Evolutionary conservation across 768 basidiomycete species (phyloP).

Genomic region (Serpula lacrymans): DNA sequence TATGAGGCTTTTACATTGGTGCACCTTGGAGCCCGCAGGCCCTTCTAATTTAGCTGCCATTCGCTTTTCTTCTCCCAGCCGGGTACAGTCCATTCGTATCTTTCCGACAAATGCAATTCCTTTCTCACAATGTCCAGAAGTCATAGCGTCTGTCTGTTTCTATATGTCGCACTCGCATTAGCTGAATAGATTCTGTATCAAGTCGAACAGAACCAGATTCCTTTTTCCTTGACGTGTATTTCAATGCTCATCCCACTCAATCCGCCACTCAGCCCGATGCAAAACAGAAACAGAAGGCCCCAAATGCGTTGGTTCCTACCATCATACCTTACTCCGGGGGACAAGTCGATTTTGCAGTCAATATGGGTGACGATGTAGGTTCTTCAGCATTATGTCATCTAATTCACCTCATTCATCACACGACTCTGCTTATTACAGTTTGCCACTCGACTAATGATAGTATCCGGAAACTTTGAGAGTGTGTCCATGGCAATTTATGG

Average conservation of each 20-base stretch:
- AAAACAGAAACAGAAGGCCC: conserved; percentile 59
- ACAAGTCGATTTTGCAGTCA: conserved; percentile 59
- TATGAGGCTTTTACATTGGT: conserved; percentile 67
- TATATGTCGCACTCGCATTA: not conserved
- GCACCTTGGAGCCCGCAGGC: conserved; percentile 55
- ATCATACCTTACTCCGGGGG: conserved; percentile 70
- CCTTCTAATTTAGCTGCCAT: conserved; percentile 62
- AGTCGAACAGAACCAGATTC: conserved; percentile 71
- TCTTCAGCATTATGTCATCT: not conserved
- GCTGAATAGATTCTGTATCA: conserved; percentile 9
- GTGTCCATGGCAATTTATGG: conserved; percentile 63
- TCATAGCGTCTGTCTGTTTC: conserved; percentile 52
- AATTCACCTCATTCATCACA: not conserved
- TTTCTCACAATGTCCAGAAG: conserved; percentile 56
- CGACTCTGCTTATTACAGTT: conserved; percentile 40
- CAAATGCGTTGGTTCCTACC: conserved; percentile 72
- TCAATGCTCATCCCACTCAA: conserved; percentile 62
- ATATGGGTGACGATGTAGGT: conserved; percentile 68
- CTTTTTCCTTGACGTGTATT: conserved; percentile 71
- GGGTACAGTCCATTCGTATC: conserved; percentile 63
- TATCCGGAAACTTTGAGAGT: conserved; percentile 68
- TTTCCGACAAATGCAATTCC: conserved; percentile 66
- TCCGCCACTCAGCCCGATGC: conserved; percentile 34
- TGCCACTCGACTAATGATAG: conserved; percentile 75
- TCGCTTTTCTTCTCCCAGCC: conserved; percentile 66